Evolutionary conservation across 108 stramenopile genomes (phyloP).

Genomic region (Thalassiosira profunda): DNA sequence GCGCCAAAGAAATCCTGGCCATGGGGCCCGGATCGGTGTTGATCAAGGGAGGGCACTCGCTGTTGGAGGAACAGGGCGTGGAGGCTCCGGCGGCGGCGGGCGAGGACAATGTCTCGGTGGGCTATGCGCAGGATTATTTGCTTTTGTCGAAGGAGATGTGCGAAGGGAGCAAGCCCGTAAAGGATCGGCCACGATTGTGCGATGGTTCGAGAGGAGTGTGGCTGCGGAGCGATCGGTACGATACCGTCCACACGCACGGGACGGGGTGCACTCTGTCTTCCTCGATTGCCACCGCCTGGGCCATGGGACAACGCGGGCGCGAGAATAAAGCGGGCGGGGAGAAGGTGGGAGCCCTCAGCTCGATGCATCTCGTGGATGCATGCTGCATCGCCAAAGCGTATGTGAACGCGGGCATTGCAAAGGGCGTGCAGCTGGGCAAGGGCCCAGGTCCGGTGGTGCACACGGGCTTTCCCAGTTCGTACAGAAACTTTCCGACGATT

Average conservation of each 20-base stretch:
- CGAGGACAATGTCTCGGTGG: constrained; percentile 39
- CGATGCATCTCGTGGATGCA: constrained; percentile 73
- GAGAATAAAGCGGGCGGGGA: constrained; percentile 34
- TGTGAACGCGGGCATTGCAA: constrained; percentile 80
- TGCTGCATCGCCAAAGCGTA: constrained; percentile 89
- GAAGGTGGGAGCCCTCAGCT: constrained; percentile 50
- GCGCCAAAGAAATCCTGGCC: constrained; percentile 73
- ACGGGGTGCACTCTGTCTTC: constrained; percentile 94
- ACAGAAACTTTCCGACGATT: constrained; percentile 67
- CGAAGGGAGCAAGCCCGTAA: constrained; percentile 45
- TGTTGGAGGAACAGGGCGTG: constrained; percentile 38
- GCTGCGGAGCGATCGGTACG: constrained; percentile 69
- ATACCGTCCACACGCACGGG: constrained; percentile 86
- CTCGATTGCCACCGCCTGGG: constrained; percentile 88
- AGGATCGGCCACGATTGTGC: constrained; percentile 60
- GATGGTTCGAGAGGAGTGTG: constrained; percentile 80
- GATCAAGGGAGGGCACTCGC: constrained; percentile 93
- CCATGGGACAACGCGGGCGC: constrained; percentile 62
- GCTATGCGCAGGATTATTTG: constrained; percentile 80
- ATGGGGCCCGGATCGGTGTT: constrained; percentile 79
- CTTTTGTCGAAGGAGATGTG: constrained; percentile 38
- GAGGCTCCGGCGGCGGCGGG: constrained; percentile 11
- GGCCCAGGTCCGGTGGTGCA: constrained; percentile 90
- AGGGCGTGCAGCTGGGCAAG: constrained; percentile 70
- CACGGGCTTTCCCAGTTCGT: constrained; percentile 73